Evolutionary conservation across 1,284 basidiomycete genomes (phyloP).

Genomic region (Ceratobasidium sp.): DNA sequence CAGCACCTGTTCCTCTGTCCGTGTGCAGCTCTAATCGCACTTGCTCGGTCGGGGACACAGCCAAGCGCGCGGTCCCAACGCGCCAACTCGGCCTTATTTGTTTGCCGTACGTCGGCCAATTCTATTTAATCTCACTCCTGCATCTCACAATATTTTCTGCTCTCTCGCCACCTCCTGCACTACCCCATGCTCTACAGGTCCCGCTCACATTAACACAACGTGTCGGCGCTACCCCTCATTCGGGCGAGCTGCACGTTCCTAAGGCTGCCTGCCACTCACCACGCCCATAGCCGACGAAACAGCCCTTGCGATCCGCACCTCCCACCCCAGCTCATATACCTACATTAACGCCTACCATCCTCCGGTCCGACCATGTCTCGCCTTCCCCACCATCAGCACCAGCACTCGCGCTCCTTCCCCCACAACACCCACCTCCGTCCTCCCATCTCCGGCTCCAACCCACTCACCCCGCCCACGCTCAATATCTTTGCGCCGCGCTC

Average conservation of each 20-base stretch:
- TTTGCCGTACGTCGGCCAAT: background rate
- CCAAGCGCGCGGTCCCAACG: background rate
- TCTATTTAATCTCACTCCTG: background rate
- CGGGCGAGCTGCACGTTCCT: constrained; percentile 15
- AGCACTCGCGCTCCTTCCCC: constrained; percentile 37
- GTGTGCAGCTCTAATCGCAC: background rate
- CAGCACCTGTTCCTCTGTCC: background rate
- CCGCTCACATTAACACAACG: background rate
- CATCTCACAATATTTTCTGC: background rate
- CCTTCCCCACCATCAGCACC: constrained; percentile 36
- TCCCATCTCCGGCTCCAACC: constrained; percentile 1
- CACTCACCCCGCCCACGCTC: constrained; percentile 29
- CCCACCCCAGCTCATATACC: constrained; percentile 9
- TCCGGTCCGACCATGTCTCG: constrained; percentile 17
- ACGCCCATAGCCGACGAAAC: constrained; percentile 21
- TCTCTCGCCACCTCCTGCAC: constrained; percentile 10
- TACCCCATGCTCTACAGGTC: constrained; percentile 10
- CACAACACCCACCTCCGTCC: constrained; percentile 32
- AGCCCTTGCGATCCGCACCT: constrained; percentile 3
- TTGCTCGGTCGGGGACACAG: background rate
- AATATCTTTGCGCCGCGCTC: constrained; percentile 33
- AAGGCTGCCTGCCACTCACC: constrained; percentile 24
- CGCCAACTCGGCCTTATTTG: background rate
- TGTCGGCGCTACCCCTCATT: constrained; percentile 31
- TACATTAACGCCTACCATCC: background rate